Percentiles rank a stretch among this genome's conserved stretches.
phyloP scores from a whole-genome alignment of 208 protist species.

The Acanthamoeba quina region DNA sequence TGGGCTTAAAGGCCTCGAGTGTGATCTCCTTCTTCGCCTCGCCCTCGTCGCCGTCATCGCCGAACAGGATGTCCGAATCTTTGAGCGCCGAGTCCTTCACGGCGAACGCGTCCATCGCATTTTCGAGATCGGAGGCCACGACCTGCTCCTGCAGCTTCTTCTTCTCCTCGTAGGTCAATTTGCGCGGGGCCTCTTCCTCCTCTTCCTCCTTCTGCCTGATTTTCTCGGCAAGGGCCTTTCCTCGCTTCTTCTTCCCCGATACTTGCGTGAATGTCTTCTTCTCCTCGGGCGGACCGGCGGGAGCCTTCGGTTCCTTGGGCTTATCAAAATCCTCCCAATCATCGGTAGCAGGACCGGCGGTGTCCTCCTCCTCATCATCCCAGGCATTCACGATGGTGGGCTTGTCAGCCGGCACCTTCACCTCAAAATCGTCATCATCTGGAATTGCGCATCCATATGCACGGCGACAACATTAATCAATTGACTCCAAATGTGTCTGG shows the following conservation, averaged over 20 bases:
- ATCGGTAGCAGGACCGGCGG: not conserved
- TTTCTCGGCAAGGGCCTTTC: constrained; percentile 3
- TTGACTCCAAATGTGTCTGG: no score
- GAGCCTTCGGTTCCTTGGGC: constrained; percentile 1
- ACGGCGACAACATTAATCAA: not conserved
- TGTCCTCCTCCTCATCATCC: constrained; percentile 54
- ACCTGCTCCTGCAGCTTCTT: constrained; percentile 20
- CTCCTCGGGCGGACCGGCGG: not conserved
- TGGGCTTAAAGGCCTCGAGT: constrained; percentile 42
- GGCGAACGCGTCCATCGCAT: constrained; percentile 45
- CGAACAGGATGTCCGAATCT: constrained; percentile 54
- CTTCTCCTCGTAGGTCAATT: constrained; percentile 37
- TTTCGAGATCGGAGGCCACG: constrained; percentile 39
- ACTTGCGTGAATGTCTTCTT: constrained; percentile 66
- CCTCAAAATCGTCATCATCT: constrained; percentile 70
- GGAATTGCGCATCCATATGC: not conserved
- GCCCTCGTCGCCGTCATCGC: constrained; percentile 1
- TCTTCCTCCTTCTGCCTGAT: constrained; percentile 20
- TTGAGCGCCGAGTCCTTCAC: constrained; percentile 36
- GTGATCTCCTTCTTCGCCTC: constrained; percentile 29
- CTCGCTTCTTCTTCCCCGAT: constrained; percentile 30
- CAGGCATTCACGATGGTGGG: not conserved
- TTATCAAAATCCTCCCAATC: constrained; percentile 38
- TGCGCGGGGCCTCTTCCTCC: not conserved
- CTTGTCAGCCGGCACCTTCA: not conserved